Evolutionary conservation across 768 basidiomycete genomes (phyloP), one percentile per base, ranked within the genome.

Genomic region (Calocybe gangraenosa): DNA sequence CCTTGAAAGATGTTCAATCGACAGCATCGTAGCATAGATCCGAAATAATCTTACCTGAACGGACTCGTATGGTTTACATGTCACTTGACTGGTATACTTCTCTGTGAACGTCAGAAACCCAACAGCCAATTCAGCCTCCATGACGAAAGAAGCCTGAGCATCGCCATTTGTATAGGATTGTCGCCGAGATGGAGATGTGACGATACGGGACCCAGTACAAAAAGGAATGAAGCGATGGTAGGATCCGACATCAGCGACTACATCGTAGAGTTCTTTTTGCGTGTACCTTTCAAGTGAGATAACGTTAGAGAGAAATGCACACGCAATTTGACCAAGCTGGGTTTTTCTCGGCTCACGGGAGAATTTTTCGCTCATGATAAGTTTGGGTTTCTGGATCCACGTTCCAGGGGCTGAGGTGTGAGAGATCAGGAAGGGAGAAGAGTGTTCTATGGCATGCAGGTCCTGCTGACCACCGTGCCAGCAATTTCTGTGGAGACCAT

Each of bases 191-290:
- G 66, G 62, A 2, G 63, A 58, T 22, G 58, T 53, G 31, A 94
- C 68, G 45, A 94, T 74, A 18, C 77, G 78, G 3, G 92, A 87
- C 17, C 70, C 68, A 10, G 78, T 80, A 68, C 94, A 96, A 63
- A 89, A 95, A 5, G 96, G 95, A 42, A 99, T 70, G 61, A 97
- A 99, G 47, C 68, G 70, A 8, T 82, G 76, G 63, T 98, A 99
- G 2, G 88, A 87, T 13, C 73, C 79, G 20, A 97, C 86, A 64
- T 98, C 84, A 11, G 92, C 78, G 43, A 99, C 91, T 48, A 98
- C 65, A 7, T 79, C 68, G 66, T 94, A 98, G 3, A 98, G 73
- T 62, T 96, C 81, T 40, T 72, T 71, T 50, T 76, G 82, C 14
- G 71, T 75, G 59, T 94, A 97, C 33, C 94, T 96, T 53, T 25